Percentiles rank a stretch among this genome's conserved stretches.
These are phyloP conservation scores for Coemansia reversa DNA, from an alignment of 192 early-diverging fungal species.

Conservation along the genomic window DNA sequence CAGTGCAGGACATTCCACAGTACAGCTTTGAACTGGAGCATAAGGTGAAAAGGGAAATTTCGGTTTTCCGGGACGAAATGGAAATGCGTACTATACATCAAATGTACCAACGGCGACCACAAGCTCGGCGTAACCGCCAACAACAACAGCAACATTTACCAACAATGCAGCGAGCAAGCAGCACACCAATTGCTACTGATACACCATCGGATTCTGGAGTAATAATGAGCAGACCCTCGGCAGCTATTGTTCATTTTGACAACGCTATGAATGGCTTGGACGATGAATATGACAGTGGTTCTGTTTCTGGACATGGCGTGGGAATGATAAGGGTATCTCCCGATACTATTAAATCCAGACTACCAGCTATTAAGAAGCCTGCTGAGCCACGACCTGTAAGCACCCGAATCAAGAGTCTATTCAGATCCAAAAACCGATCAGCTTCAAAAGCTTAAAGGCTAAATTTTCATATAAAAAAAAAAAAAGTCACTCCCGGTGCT, in stretches of 20 bases:
- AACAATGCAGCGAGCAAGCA: constrained; percentile 17
- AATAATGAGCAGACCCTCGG: constrained; percentile 5
- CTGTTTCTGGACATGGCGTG: background rate
- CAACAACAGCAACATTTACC: background rate
- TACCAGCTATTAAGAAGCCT: constrained; percentile 30
- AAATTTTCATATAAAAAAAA: background rate
- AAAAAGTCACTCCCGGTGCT: background rate
- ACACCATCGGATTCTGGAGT: background rate
- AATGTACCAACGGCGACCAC: constrained; percentile 40
- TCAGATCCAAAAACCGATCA: constrained; percentile 37
- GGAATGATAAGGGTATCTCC: constrained; percentile 16
- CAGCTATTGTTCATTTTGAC: constrained; percentile 26
- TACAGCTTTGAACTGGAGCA: constrained; percentile 45
- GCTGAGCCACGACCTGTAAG: constrained; percentile 31
- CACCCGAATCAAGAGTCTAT: constrained; percentile 39
- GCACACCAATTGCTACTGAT: constrained; percentile 14
- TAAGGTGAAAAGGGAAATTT: constrained; percentile 33
- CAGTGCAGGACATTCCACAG: constrained; percentile 44
- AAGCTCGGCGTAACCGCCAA: background rate
- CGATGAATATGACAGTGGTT: background rate
- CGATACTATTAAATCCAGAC: constrained; percentile 21
- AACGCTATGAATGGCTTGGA: constrained; percentile 1
- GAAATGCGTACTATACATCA: constrained; percentile 36
- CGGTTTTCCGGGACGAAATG: constrained; percentile 35
- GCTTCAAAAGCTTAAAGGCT: constrained; percentile 15